A percentile compares a stretch with the other conserved stretches of the same genome.
phyloP scores from a whole-genome alignment of 2,329 filamentous ascomycete genomes.

The Xylariaceae sp. region DNA sequence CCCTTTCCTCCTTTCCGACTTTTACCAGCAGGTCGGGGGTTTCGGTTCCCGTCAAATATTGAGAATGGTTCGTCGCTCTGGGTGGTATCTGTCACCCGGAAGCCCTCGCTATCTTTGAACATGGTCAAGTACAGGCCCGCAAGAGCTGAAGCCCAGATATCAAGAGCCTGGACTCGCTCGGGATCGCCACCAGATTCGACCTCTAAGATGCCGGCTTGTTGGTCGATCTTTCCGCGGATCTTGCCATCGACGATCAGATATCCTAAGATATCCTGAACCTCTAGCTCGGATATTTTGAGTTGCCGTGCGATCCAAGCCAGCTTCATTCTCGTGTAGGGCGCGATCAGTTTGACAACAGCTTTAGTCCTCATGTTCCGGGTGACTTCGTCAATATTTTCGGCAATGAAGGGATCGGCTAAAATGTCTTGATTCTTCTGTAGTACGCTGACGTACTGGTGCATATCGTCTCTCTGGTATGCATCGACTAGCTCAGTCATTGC shows the following conservation, averaged over 20 bases:
- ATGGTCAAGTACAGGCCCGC: slow-evolving; percentile 71
- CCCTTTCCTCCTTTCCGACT: slow-evolving; percentile 7
- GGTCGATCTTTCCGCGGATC: slow-evolving; percentile 86
- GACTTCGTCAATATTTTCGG: slow-evolving; percentile 98
- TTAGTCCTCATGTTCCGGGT: slow-evolving; percentile 98
- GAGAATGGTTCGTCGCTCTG: slow-evolving; percentile 29
- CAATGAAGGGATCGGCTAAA: slow-evolving; percentile 91
- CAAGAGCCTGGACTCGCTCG: slow-evolving; percentile 75
- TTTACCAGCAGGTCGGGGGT: background rate
- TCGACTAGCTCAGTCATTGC: slow-evolving; percentile 98
- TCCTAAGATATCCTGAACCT: slow-evolving; percentile 94
- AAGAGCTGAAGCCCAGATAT: slow-evolving; percentile 74
- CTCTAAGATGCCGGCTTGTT: slow-evolving; percentile 82
- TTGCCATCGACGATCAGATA: slow-evolving; percentile 92
- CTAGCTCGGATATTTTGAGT: slow-evolving; percentile 84
- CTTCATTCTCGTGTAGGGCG: slow-evolving; percentile 92
- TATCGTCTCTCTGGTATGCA: slow-evolving; percentile 94
- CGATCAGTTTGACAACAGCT: slow-evolving; percentile 89
- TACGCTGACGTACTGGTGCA: slow-evolving; percentile 87
- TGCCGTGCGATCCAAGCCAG: slow-evolving; percentile 86
- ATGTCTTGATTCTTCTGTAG: slow-evolving; percentile 88
- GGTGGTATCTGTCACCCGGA: slow-evolving; percentile 28
- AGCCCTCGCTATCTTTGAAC: slow-evolving; percentile 67
- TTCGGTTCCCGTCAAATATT: slow-evolving; percentile 4
- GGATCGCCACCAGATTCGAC: slow-evolving; percentile 77